Base-by-base conservation (phyloP, 495 filamentous ascomycete genomes). In the Penicillium arizonense region DNA sequence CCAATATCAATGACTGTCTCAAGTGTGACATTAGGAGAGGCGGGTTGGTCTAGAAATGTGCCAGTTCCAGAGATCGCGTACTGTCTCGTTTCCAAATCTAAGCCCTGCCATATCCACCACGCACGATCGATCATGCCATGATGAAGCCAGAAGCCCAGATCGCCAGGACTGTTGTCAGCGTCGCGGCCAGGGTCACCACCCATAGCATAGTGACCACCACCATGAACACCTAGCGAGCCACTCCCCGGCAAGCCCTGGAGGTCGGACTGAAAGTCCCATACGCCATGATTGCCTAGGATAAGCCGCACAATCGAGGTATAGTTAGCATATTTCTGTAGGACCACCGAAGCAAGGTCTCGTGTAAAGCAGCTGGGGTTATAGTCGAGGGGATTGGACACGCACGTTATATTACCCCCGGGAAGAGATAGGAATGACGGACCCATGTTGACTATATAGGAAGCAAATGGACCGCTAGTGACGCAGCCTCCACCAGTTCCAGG, bases 81-180 rank as follows among this genome's bases (percentile, higher is more conserved):
- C 45, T 57, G 66, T 6, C 81, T 67, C 23, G 71, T 68, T 45
- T 57, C 42, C 8, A 72, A 59, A 53, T 87, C 79, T 35, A 78
- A 65, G 44, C 70, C 77, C 67, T 88, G 84, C 85, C 86, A 88
- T 26, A 81, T 80, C 77, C 82, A 84, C 69, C 76, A 88, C 11
- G 81, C 63, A 41, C 80, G 78, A 62, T 89, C 86, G 50, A 89
- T 77, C 70, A 80, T 77, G 4, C 76, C 81, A 62, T 89, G 85
- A 62, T 87, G 84, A 11, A 85, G 70, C 53, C 69, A 88, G 67
- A 88, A 88, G 13, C 69, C 74, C 4, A 84, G 83, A 50, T 87
- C 85, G 5, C 80, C 79, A 3, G 82, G 77, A 14, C 73, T 79
- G 21, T 67, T 70, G 57, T 75, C 86, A 37, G 82, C 56, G 60